Percentiles rank a stretch among this genome's conserved stretches.
Evolutionary conservation across 2,329 filamentous ascomycete genomes (phyloP).

Genomic region (Colletotrichum sp.): DNA sequence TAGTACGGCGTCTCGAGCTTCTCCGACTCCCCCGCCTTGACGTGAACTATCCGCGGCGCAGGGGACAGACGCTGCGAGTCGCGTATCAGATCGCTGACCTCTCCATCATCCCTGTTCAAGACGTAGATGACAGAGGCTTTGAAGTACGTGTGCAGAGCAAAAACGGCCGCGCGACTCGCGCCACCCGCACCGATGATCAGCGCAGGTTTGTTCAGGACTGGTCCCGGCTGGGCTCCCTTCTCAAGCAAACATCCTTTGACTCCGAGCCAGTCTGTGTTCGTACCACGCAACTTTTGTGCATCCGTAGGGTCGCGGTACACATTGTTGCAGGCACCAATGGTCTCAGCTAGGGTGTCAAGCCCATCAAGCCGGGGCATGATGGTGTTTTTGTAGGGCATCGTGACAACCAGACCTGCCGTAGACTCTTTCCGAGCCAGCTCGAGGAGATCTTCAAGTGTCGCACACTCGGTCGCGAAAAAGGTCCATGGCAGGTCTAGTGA

Average conservation of each 20-base stretch:
- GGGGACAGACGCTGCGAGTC: slow-evolving; percentile 26
- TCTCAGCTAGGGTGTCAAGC: slow-evolving; percentile 36
- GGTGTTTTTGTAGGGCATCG: slow-evolving; percentile 46
- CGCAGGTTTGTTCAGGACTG: slow-evolving; percentile 25
- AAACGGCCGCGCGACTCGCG: slow-evolving; percentile 44
- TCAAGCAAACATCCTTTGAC: slow-evolving; percentile 38
- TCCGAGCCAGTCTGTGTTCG: slow-evolving; percentile 49
- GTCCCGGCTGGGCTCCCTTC: slow-evolving; percentile 17
- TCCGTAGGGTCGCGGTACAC: slow-evolving; percentile 30
- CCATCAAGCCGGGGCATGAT: slow-evolving; percentile 38
- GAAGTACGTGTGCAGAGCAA: slow-evolving; percentile 32
- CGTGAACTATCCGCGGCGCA: slow-evolving; percentile 30
- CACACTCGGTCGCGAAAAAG: slow-evolving; percentile 29
- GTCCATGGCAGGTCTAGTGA: slow-evolving; percentile 37
- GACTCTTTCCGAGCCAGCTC: slow-evolving; percentile 28
- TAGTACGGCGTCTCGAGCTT: slow-evolving; percentile 32
- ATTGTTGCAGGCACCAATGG: slow-evolving; percentile 43
- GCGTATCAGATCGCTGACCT: slow-evolving; percentile 29
- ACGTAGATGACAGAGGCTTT: slow-evolving; percentile 36
- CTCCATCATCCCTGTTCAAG: slow-evolving; percentile 36
- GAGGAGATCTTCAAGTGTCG: slow-evolving; percentile 35
- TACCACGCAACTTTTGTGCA: slow-evolving; percentile 32
- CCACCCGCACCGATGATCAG: slow-evolving; percentile 47
- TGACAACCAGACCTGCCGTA: slow-evolving; percentile 30
- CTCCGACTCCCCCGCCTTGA: slow-evolving; percentile 28